Base-by-base conservation (phyloP, 768 basidiomycete species). In the Favolaschia claudopus region DNA sequence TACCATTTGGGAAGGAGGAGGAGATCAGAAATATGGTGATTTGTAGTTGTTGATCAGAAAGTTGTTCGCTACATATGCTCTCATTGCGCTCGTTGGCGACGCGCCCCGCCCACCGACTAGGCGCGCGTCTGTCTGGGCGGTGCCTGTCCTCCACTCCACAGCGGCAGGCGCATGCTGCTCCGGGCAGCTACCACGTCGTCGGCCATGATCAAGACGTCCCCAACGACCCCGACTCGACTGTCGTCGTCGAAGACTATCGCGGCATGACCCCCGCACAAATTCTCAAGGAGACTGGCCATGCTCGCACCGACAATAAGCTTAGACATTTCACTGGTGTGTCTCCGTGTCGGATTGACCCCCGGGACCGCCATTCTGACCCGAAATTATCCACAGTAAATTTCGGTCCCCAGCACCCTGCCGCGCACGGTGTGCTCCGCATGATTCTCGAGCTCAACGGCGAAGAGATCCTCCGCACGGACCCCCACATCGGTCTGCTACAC, bases 401-500 rank as follows among this genome's bases (percentile, higher is more conserved):
- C 72, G 96, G 93, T 62, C 96, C 96, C 51, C 96, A 99, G 73
- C 96, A 99, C 80, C 96, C 96, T 53, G 97, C 97, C 52, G 97
- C 97, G 15, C 97, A 99, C 74, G 97, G 97, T 71, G 97, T 99
- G 75, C 84, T 99, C 36, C 91, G 97, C 56, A 85, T 99, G 82
- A 99, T 99, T 72, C 78, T 99, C 51, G 97, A 99, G 76, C 79
- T 99, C 67, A 99, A 99, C 70, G 96, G 96, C 66, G 96, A 99
- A 75, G 95, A 95, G 76, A 92, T 95, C 69, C 80, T 95, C 39
- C 87, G 93, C 36, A 87, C 90, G 8, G 93, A 94, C 72, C 92
- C 93, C 89, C 97, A 99, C 68, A 90, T 99, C 68, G 97, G 97
- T 54, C 83, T 99, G 24, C 84, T 99, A 43, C 97, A 99, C 76